Evolutionary conservation across 179 eudicot species (phyloP).

Genomic region (Sideroxylon spinosum): DNA sequence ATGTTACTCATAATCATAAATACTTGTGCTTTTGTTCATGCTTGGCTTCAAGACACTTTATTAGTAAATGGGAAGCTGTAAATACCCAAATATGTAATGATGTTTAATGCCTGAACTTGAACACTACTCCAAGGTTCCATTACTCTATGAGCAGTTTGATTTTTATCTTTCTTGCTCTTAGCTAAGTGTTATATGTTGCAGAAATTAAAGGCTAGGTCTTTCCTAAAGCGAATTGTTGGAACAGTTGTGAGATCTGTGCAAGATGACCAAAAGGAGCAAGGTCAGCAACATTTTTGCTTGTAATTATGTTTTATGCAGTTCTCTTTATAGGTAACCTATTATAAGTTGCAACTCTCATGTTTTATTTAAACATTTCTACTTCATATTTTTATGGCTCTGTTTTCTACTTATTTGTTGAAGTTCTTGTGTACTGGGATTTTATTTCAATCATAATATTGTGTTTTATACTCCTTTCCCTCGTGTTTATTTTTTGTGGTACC

Average conservation of each 20-base stretch:
- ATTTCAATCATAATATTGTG: background rate
- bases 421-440: background rate
- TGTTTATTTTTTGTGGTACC: background rate
- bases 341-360: background rate
- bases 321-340: background rate
- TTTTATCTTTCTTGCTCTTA: slow-evolving; percentile 14
- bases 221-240: slow-evolving; percentile 83
- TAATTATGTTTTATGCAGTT: background rate
- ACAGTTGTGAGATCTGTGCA: slow-evolving; percentile 97
- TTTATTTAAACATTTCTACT: background rate
- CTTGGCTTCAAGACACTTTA: background rate
- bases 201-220: slow-evolving; percentile 79
- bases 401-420: background rate
- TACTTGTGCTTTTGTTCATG: background rate
- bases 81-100: background rate
- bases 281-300: slow-evolving; percentile 31
- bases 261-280: slow-evolving; percentile 97
- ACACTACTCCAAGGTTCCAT: background rate
- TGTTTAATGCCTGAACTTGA: background rate
- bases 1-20: background rate
- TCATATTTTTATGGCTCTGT: background rate
- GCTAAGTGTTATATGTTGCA: slow-evolving; percentile 28
- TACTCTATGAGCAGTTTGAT: background rate
- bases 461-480: background rate
- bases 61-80: background rate